Evolutionary conservation across 2,329 filamentous ascomycete genomes (phyloP), one percentile per base, ranked within the genome.

Genomic region (Claviceps arundinis): DNA sequence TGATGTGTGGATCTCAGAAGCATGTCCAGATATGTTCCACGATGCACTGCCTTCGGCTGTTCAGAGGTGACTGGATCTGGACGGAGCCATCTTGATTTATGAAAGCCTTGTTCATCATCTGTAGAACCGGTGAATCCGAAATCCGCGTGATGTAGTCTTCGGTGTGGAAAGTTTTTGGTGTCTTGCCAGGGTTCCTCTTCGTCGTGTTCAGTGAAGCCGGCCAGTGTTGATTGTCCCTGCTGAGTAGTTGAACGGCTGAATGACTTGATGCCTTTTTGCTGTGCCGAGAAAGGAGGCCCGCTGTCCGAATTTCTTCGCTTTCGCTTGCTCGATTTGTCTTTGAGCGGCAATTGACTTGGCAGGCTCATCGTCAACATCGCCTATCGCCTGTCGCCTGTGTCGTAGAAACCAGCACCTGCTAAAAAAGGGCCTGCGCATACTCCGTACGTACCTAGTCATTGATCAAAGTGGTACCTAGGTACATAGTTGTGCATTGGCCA

Each of bases 1-100:
- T 78, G 78, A 65, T 93, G 84, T 59, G 93, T 69, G 17, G 90
- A 72, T 3, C 82, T 75, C 1, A 81, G 81, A 52, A 95, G 68
- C 11, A 83, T 78, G 52, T 78, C 74, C 5, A 91, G 66, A 66
- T 90, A 84, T 17, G 70, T 57, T 22, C 57, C 58, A 1, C 56
- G 57, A 26, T 56, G 59, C 49, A 58, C 56, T 37, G 53, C 54
- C 48, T 52, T 43, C 56, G 56, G 19, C 55, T 52, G 52, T 46
- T 57, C 48, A 42, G 26, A 37, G 19, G 16, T 48, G 5, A 11
- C n/a, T 22, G 37, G 5, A 41, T 40, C 30, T 30, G 30, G 3
- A 16, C 13, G 37, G 11, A 30, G 43, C 26, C 30, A 9, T 30
- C 30, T 38, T 17, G 19, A 9, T 37, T 30, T 17, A 34, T 17